A percentile compares a stretch with the other conserved stretches of the same genome.
phyloP scores from a whole-genome alignment of 2,329 filamentous ascomycete species.

The Sporothrix globosa region DNA sequence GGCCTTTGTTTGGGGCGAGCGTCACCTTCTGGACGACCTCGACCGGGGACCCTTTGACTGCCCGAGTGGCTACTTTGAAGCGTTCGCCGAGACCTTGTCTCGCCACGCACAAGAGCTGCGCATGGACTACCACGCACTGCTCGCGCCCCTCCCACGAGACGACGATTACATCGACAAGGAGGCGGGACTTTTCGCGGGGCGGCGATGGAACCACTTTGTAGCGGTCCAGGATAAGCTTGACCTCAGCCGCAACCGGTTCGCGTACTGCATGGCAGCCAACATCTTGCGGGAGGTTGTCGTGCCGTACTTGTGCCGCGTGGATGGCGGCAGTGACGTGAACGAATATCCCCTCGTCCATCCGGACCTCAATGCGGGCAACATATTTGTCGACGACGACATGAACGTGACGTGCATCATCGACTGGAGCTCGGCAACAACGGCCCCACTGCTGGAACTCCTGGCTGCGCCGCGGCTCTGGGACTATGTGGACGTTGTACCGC shows the following conservation, averaged over 20 bases:
- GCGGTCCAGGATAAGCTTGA: conserved; percentile 2
- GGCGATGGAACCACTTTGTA: conserved; percentile 18
- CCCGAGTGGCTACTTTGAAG: background rate
- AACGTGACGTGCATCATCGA: conserved; percentile 22
- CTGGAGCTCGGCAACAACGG: conserved; percentile 18
- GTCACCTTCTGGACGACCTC: background rate
- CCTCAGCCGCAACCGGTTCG: conserved; percentile 23
- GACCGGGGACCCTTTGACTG: background rate
- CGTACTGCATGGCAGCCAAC: conserved; percentile 17
- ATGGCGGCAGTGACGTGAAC: background rate
- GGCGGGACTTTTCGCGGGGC: too few species aligned
- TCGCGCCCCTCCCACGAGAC: background rate
- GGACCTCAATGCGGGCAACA: conserved; percentile 12
- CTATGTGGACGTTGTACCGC: background rate
- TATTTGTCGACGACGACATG: conserved; percentile 26
- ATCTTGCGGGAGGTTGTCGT: background rate
- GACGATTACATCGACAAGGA: background rate
- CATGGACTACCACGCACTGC: conserved; percentile 20
- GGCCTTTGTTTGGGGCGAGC: background rate
- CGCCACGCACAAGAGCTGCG: conserved; percentile 13
- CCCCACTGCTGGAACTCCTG: background rate
- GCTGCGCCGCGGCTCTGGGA: background rate
- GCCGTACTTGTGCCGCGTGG: background rate
- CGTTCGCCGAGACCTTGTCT: conserved; percentile 1
- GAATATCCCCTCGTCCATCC: conserved; percentile 16